phyloP scores from a whole-genome alignment of 2,329 filamentous ascomycete genomes.

The Bipolaris sorokiniana region DNA sequence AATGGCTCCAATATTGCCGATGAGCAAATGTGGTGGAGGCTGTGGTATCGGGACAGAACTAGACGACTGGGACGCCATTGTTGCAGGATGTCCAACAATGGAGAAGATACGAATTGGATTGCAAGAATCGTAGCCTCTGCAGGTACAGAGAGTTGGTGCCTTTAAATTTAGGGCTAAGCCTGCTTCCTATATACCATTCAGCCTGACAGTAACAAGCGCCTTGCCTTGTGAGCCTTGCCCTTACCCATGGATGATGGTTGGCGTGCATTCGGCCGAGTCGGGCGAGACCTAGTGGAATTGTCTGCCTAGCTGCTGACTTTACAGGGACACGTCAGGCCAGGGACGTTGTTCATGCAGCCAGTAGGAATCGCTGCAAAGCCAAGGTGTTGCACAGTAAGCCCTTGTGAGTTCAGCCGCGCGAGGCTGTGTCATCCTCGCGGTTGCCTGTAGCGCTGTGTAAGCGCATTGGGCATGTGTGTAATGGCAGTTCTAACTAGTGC shows the following conservation, averaged over 20 bases:
- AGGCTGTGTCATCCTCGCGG: constrained; percentile 10
- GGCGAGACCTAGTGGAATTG: background rate
- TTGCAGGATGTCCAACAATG: background rate
- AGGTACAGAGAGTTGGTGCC: background rate
- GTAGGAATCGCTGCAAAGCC: background rate
- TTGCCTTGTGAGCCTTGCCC: constrained; percentile 3
- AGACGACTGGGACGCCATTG: constrained; percentile 7
- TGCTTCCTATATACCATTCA: background rate
- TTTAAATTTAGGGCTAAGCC: background rate
- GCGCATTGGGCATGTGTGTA: background rate
- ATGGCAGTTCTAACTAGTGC: constrained; percentile 3
- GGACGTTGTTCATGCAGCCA: background rate
- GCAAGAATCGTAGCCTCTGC: background rate
- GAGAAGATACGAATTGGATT: background rate
- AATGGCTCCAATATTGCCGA: constrained; percentile 10
- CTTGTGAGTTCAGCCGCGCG: constrained; percentile 10
- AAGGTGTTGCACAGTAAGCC: background rate
- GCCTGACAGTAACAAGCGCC: background rate
- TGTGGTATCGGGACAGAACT: constrained; percentile 11
- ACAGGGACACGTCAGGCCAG: background rate
- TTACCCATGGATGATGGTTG: background rate
- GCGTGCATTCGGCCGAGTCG: background rate
- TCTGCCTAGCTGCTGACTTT: constrained; percentile 11
- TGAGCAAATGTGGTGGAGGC: constrained; percentile 9
- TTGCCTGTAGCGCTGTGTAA: constrained; percentile 38